Evolutionary conservation across 345 rosid species (phyloP).

Genomic region (Durio zibethinus): DNA sequence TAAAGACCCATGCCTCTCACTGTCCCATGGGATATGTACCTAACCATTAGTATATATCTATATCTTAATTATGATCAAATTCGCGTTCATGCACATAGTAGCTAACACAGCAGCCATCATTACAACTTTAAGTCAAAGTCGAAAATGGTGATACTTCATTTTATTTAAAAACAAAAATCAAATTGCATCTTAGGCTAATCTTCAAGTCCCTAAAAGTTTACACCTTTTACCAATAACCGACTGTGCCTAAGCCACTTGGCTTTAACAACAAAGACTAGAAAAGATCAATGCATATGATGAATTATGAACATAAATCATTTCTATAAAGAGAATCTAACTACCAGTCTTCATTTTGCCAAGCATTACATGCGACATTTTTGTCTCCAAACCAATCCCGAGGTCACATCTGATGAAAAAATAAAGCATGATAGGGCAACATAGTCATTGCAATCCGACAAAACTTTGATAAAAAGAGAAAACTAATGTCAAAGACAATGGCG

Average conservation of each 20-base stretch:
- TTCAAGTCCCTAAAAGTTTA: background rate
- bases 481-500: slow-evolving; percentile 10
- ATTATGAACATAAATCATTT: slow-evolving; percentile 7
- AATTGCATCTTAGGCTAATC: background rate
- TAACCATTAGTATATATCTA: background rate
- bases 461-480: background rate
- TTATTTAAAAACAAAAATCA: too few species aligned
- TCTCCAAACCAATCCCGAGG: slow-evolving; percentile 6
- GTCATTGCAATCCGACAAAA: slow-evolving; percentile 23
- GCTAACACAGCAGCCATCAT: background rate
- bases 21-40: background rate
- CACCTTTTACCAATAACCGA: background rate
- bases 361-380: slow-evolving; percentile 7
- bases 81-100: background rate
- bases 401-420: background rate
- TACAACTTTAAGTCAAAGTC: background rate
- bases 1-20: too few species aligned
- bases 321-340: slow-evolving; percentile 6
- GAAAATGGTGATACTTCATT: background rate
- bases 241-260: background rate
- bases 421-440: background rate
- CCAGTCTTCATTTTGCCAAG: slow-evolving; percentile 12
- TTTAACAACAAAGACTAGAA: background rate
- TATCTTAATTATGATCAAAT: background rate
- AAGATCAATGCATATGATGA: slow-evolving; percentile 10